Base-by-base conservation (phyloP, 2,329 filamentous ascomycete genomes). In the Penicillium expansum region DNA sequence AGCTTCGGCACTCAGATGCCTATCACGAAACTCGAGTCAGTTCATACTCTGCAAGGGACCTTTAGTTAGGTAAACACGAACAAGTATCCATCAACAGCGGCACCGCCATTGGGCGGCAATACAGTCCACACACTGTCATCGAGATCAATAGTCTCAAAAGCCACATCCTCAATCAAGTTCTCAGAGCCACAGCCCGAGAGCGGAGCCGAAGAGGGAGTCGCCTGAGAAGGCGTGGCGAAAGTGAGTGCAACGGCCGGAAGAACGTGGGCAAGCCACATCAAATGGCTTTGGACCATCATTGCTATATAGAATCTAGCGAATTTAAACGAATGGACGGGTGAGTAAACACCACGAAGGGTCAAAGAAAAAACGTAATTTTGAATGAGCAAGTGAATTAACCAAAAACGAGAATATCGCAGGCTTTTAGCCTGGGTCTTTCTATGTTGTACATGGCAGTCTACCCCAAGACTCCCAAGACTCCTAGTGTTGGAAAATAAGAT, bases 281-380 rank as follows among this genome's bases (percentile, higher is more conserved):
- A 30, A 11, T 33, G 33, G 14, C 32, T 29, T 32, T 22, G 47
- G 7, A 16, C 16, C 22, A 38, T 45, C 47, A 52, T 45, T 14
- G 29, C 47, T 45, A 18, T 38, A 48, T 48, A 32, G 18, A 39
- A 33, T 18, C n/a, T 43, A 48, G 14, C 18, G n/a, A 22, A 20
- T 37, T 9, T 24, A 45, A 39, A 52, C 53, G 48, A 55, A 51
- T 51, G 53, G 53, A 45, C 47, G 5, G 47, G 53, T 16, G 47
- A 45, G 5, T 33, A 43, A 20, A 33, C 47, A 55, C 41, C 53
- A 51, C 53, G 9, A 37, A 39, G 14, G 32, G 20, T 35, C 33
- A 30, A 24, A 50, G 24, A 11, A 27, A 38, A n/a, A 20, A 13
- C 10, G n/a, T 24, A 33, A n/a, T 27, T 45, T 20, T n/a, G 4